Evolutionary conservation across 1,284 basidiomycete genomes (phyloP).

Genomic region (Heterobasidion irregulare): DNA sequence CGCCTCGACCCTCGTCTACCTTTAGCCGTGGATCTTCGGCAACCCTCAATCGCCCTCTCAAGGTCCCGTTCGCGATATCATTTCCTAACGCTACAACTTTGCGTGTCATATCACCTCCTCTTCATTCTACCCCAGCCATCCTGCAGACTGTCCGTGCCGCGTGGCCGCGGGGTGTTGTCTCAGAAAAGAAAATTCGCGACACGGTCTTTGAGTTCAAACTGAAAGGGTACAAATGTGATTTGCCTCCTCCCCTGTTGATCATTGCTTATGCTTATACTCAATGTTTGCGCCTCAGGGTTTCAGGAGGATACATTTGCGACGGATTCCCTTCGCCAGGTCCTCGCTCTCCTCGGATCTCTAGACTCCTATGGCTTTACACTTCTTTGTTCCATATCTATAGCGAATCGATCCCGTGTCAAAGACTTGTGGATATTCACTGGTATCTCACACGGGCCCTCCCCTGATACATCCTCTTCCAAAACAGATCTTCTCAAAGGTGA

Average conservation of each 20-base stretch:
- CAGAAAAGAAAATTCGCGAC: constrained; percentile 67
- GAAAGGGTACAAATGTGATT: constrained; percentile 66
- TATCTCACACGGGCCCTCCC: constrained; percentile 18
- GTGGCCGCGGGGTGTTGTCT: constrained; percentile 71
- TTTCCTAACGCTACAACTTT: constrained; percentile 59
- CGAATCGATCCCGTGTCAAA: constrained; percentile 60
- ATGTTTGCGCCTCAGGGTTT: constrained; percentile 42
- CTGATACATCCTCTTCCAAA: constrained; percentile 26
- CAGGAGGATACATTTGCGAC: constrained; percentile 71
- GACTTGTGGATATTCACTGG: constrained; percentile 76
- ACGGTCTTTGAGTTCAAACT: constrained; percentile 71
- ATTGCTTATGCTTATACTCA: not conserved
- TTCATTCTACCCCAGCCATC: constrained; percentile 69
- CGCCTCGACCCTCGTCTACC: constrained; percentile 18
- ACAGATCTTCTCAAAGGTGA: constrained; percentile 18
- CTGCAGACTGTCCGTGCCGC: constrained; percentile 67
- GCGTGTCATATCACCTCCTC: constrained; percentile 65
- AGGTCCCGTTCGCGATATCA: constrained; percentile 62
- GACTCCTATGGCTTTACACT: constrained; percentile 63
- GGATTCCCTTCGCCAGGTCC: constrained; percentile 68
- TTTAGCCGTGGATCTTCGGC: constrained; percentile 7
- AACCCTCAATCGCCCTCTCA: constrained; percentile 7
- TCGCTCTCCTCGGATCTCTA: constrained; percentile 55
- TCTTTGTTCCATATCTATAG: constrained; percentile 58
- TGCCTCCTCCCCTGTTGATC: not conserved